A percentile compares a stretch with the other conserved stretches of the same genome.
These are phyloP conservation scores for Gypsophila paniculata DNA, from an alignment of 179 eudicot genomes.

Conservation along the genomic window DNA sequence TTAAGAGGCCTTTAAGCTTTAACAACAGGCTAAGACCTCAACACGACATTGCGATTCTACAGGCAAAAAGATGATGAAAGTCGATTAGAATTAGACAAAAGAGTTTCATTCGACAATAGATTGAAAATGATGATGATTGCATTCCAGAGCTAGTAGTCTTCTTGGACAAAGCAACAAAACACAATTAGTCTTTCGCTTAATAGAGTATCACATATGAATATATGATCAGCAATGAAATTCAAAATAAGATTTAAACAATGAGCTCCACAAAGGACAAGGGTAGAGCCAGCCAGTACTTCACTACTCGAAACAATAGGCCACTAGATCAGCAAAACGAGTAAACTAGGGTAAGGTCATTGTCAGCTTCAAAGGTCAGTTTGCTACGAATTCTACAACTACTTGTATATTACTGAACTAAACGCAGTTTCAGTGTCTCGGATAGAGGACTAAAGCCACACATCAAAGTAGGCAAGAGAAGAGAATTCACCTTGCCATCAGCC, in stretches of 20 bases:
- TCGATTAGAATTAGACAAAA: background rate
- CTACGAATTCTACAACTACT: too few relatives aligned
- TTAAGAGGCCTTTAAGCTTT: too few relatives aligned
- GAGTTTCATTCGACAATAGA: too few relatives aligned
- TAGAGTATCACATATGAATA: too few relatives aligned
- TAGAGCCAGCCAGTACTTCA: background rate
- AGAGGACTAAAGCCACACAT: too few relatives aligned
- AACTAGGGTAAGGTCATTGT: constrained; percentile 5
- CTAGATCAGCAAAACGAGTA: background rate
- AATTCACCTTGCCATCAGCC: constrained; percentile 54
- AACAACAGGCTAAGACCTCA: background rate
- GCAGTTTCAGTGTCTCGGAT: too few relatives aligned
- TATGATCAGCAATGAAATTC: background rate
- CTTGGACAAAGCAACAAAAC: too few relatives aligned
- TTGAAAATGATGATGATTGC: too few relatives aligned
- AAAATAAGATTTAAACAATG: background rate
- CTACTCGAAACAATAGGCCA: background rate
- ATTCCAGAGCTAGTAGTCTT: too few relatives aligned
- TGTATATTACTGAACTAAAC: too few relatives aligned
- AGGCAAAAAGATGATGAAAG: background rate
- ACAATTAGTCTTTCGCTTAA: too few relatives aligned
- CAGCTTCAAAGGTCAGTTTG: background rate
- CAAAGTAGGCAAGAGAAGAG: background rate
- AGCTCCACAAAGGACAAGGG: background rate
- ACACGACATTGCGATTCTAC: background rate